A percentile compares a stretch with the other conserved stretches of the same genome.
Conservation (phyloP, 1,284 basidiomycete species). For the Leucoagaricus sp. region DNA sequence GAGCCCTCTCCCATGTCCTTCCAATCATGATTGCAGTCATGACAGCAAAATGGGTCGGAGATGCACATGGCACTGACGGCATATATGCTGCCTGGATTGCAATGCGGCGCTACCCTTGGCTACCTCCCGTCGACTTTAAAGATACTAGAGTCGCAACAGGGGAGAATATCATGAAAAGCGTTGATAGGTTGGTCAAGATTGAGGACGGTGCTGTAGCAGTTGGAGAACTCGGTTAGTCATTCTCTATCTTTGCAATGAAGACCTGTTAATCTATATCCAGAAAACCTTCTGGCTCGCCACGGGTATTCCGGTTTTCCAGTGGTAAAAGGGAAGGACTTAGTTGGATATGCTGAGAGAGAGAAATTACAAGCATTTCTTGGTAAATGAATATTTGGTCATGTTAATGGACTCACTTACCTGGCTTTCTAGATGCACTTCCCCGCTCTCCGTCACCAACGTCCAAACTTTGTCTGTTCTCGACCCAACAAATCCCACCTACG, state of each 20-base stretch:
- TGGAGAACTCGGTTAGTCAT: constrained; percentile 42
- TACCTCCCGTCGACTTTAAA: constrained; percentile 68
- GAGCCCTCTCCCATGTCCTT: constrained; percentile 74
- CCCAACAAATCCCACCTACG: background rate
- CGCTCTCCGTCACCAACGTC: constrained; percentile 28
- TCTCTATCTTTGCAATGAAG: background rate
- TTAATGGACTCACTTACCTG: background rate
- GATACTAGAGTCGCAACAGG: constrained; percentile 62
- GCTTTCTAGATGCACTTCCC: constrained; percentile 23
- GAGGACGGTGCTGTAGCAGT: constrained; percentile 47
- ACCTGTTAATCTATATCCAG: constrained; percentile 24
- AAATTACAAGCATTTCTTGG: constrained; percentile 53
- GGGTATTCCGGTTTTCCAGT: constrained; percentile 66
- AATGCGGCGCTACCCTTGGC: constrained; percentile 72
- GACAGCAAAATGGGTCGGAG: constrained; percentile 76
- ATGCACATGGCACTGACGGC: constrained; percentile 72
- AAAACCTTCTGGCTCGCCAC: constrained; percentile 39
- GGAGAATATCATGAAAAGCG: constrained; percentile 61
- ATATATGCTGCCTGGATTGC: constrained; percentile 77
- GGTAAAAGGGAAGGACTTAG: constrained; percentile 43
- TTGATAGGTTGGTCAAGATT: constrained; percentile 51
- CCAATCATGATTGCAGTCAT: constrained; percentile 80
- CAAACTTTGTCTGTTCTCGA: constrained; percentile 6
- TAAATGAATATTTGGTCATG: constrained; percentile 27
- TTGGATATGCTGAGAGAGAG: constrained; percentile 63